These are phyloP conservation scores for Calocybe cyanea DNA, from an alignment of 768 basidiomycete genomes.

Conservation along the genomic window DNA sequence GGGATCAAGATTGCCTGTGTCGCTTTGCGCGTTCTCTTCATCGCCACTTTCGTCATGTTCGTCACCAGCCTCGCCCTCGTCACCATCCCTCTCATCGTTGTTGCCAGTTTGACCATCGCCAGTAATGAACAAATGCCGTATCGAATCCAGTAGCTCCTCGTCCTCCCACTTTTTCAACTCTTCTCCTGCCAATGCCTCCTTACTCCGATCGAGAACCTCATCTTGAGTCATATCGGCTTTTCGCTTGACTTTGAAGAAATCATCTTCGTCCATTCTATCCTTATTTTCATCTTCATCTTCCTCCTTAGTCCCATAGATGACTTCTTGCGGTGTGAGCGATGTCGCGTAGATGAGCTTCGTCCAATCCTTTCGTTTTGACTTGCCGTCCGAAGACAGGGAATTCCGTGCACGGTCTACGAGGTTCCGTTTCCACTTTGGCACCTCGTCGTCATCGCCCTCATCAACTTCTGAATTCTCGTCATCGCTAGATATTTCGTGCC, in stretches of 20 bases:
- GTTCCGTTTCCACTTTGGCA: slow-evolving; percentile 74
- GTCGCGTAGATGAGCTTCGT: slow-evolving; percentile 81
- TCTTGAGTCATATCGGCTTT: slow-evolving; percentile 32
- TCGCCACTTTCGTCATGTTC: not conserved
- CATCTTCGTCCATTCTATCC: slow-evolving; percentile 50
- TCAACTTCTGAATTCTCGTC: slow-evolving; percentile 35
- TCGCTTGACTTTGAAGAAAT: slow-evolving; percentile 67
- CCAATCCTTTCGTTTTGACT: slow-evolving; percentile 53
- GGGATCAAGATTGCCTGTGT: slow-evolving; percentile 27
- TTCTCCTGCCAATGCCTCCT: slow-evolving; percentile 49
- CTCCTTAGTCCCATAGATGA: slow-evolving; percentile 44
- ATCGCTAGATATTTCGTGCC: slow-evolving; percentile 44
- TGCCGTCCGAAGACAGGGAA: slow-evolving; percentile 37
- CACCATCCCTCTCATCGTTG: slow-evolving; percentile 37
- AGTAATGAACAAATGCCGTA: slow-evolving; percentile 89
- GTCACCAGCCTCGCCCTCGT: slow-evolving; percentile 21
- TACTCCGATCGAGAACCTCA: slow-evolving; percentile 66
- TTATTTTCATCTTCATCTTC: slow-evolving; percentile 16
- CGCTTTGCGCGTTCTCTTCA: slow-evolving; percentile 16
- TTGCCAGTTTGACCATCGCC: slow-evolving; percentile 36
- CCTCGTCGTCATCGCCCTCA: slow-evolving; percentile 34
- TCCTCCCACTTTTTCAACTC: slow-evolving; percentile 76
- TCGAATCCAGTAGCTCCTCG: slow-evolving; percentile 80
- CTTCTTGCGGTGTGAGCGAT: slow-evolving; percentile 63
- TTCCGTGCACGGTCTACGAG: slow-evolving; percentile 43